Evolutionary conservation across 129 eudicot species (phyloP).

Genomic region (carrot (Daucus carota)): DNA sequence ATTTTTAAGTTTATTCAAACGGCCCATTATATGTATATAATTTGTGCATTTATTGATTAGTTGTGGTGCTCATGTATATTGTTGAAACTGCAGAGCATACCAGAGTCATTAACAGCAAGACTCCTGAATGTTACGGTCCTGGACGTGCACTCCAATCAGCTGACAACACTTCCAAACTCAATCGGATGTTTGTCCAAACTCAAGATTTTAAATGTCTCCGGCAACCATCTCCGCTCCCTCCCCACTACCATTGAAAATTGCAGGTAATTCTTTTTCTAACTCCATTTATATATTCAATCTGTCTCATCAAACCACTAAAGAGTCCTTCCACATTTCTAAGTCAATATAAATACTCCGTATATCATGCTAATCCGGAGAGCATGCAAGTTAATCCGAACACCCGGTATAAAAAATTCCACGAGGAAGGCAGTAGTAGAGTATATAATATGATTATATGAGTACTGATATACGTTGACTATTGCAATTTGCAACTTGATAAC

Average conservation of each 20-base stretch:
- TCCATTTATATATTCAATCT: neutral
- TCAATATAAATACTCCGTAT: too few species aligned
- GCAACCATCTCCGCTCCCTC: conserved; percentile 58
- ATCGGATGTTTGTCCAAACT: conserved; percentile 86
- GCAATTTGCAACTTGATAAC: neutral
- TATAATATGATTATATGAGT: too few species aligned
- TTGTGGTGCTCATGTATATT: neutral
- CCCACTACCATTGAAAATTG: conserved; percentile 80
- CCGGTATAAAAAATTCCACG: too few species aligned
- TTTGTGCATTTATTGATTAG: neutral
- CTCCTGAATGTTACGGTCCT: conserved; percentile 50
- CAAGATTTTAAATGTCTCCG: conserved; percentile 71
- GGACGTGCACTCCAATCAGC: conserved; percentile 86
- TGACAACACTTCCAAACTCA: conserved; percentile 66
- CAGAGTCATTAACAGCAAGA: conserved; percentile 80
- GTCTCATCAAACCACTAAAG: neutral
- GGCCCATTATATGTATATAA: too few species aligned
- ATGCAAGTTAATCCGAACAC: too few species aligned
- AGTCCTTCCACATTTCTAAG: neutral
- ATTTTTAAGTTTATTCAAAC: too few species aligned
- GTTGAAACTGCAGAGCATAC: conserved; percentile 40
- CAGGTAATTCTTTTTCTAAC: conserved; percentile 37
- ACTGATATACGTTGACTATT: neutral
- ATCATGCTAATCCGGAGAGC: too few species aligned
- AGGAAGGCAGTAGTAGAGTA: neutral